These are phyloP conservation scores for Micractinium sp. DNA, from an alignment of 139 green algal genomes.

Conservation along the genomic window DNA sequence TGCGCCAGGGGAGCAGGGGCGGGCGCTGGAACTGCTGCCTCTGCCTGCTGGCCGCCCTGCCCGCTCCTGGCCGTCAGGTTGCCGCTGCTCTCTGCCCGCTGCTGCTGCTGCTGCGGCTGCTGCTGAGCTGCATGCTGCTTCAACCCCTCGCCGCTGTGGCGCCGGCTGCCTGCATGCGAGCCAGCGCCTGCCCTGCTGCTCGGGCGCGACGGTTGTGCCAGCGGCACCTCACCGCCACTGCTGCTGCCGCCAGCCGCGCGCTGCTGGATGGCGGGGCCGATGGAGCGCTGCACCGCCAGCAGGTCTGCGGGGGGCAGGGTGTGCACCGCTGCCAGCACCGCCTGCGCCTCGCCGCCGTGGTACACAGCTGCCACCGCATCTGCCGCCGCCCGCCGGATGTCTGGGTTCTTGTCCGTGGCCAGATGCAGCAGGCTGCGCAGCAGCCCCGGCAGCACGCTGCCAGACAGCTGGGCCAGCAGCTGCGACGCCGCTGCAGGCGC, in stretches of 20 bases:
- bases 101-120: not conserved
- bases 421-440: conserved; percentile 47
- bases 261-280: conserved; percentile 29
- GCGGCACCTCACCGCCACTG: not conserved
- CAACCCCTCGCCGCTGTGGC: conserved; percentile 25
- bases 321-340: conserved; percentile 28
- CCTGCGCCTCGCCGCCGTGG: conserved; percentile 5
- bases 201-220: not conserved
- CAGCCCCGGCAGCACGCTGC: conserved; percentile 30
- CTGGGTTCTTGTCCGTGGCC: conserved; percentile 59
- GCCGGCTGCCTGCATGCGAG: conserved; percentile 3
- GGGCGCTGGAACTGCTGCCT: not conserved
- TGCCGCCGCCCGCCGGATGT: conserved; percentile 57
- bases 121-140: not conserved
- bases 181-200: not conserved
- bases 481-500: not conserved
- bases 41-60: conserved; percentile 24
- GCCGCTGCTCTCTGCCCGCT: not conserved
- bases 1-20: not conserved
- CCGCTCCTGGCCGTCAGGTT: conserved; percentile 14
- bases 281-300: conserved; percentile 41
- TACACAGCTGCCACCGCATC: conserved; percentile 45
- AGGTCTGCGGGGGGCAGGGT: conserved; percentile 27
- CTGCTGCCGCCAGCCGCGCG: not conserved
- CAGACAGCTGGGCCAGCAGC: conserved; percentile 28